Conservation (phyloP, 345 rosid species). For the Schrenkiella parvula region DNA sequence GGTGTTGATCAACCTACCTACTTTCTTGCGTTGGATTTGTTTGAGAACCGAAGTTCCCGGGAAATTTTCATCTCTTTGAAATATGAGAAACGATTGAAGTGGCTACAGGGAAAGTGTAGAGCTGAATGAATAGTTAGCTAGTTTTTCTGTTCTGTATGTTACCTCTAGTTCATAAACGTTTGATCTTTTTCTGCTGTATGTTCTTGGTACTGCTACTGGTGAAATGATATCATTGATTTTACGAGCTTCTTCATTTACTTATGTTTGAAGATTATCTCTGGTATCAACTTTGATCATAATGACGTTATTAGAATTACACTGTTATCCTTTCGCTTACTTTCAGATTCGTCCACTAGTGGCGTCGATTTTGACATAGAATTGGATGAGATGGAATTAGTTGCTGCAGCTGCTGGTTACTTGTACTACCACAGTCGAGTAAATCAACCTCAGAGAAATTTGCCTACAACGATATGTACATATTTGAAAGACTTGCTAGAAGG, state of each 20-base stretch:
- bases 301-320: not conserved
- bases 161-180: not conserved
- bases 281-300: not conserved
- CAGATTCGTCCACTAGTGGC: conserved; percentile 50
- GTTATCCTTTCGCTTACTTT: conserved; percentile 24
- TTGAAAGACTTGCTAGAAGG: conserved; percentile 54
- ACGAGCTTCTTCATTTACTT: not conserved
- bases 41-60: conserved; percentile 64
- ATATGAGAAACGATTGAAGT: conserved; percentile 63
- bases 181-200: not conserved
- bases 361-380: conserved; percentile 59
- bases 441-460: conserved; percentile 37
- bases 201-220: not conserved
- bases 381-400: conserved; percentile 84
- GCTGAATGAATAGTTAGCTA: conserved; percentile 17
- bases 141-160: not conserved
- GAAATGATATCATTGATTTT: not conserved
- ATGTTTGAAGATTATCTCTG: conserved; percentile 3
- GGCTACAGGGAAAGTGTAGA: conserved; percentile 68
- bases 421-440: conserved; percentile 44
- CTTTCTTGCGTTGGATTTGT: conserved; percentile 71
- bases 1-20: conserved; percentile 62
- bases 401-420: conserved; percentile 71
- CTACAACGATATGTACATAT: conserved; percentile 42
- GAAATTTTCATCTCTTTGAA: conserved; percentile 69